A percentile compares a stretch with the other conserved stretches of the same genome.
phyloP scores from a whole-genome alignment of 1,284 basidiomycete genomes.

The Wallemia mellicola region DNA sequence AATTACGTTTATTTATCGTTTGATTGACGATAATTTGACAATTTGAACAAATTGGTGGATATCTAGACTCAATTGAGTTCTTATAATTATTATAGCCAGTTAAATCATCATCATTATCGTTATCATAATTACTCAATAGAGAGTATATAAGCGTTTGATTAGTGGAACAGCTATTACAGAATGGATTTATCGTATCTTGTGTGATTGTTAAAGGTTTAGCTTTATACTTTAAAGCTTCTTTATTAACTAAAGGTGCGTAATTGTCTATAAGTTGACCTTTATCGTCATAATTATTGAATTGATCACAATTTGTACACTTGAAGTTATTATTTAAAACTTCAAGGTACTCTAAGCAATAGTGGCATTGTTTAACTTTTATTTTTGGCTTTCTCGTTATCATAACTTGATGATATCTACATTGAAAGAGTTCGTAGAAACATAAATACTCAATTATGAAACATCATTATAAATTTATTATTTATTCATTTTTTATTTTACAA shows the following conservation, averaged over 20 bases:
- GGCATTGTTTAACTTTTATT: too few species aligned
- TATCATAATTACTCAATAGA: neutral
- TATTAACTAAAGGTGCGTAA: neutral
- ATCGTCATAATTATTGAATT: too few species aligned
- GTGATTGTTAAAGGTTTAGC: neutral
- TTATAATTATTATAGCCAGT: neutral
- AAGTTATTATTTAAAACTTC: too few species aligned
- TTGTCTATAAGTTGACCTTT: too few species aligned
- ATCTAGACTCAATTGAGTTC: neutral
- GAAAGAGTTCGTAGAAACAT: too few species aligned
- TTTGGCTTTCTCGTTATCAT: too few species aligned
- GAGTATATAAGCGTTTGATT: neutral
- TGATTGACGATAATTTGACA: neutral
- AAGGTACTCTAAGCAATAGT: too few species aligned
- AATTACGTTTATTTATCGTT: neutral
- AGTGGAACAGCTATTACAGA: neutral
- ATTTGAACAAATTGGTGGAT: neutral
- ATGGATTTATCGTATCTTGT: neutral
- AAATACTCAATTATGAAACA: too few species aligned
- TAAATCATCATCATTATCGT: neutral
- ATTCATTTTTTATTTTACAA: too few species aligned
- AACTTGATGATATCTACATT: too few species aligned
- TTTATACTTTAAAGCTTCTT: neutral
- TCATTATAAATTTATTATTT: too few species aligned
- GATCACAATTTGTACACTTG: too few species aligned